Conservation (phyloP, 306 rosid species). For the Quercus variabilis region DNA sequence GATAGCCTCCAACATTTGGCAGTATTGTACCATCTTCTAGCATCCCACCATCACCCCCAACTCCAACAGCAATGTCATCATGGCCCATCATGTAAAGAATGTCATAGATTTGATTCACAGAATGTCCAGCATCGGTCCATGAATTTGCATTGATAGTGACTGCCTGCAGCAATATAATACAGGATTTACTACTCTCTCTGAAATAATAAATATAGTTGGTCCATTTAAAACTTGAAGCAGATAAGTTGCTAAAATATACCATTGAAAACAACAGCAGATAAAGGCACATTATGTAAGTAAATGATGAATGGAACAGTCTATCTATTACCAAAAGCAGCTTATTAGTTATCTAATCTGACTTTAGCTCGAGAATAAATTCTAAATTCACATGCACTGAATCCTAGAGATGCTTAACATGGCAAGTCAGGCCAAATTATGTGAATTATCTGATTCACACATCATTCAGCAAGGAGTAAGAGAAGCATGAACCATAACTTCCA, state of each 20-base stretch:
- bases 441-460: not conserved
- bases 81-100: slow-evolving; percentile 87
- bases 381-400: not conserved
- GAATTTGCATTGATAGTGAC: slow-evolving; percentile 70
- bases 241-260: no score
- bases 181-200: not conserved
- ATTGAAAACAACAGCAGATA: not conserved
- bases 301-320: not conserved
- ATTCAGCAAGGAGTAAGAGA: not conserved
- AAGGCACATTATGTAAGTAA: not conserved
- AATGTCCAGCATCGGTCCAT: slow-evolving; percentile 82
- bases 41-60: slow-evolving; percentile 93
- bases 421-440: not conserved
- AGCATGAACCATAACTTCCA: not conserved
- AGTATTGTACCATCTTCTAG: slow-evolving; percentile 64
- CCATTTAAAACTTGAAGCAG: not conserved
- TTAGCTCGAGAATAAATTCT: not conserved
- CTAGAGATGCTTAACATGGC: not conserved
- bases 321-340: not conserved
- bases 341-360: not conserved
- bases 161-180: slow-evolving; percentile 44
- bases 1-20: slow-evolving; percentile 88
- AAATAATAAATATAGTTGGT: not conserved
- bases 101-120: slow-evolving; percentile 88
- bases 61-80: slow-evolving; percentile 79